A percentile compares a stretch with the other conserved stretches of the same genome.
phyloP scores from a whole-genome alignment of 2,329 filamentous ascomycete genomes.

The Penicillium sp. region DNA sequence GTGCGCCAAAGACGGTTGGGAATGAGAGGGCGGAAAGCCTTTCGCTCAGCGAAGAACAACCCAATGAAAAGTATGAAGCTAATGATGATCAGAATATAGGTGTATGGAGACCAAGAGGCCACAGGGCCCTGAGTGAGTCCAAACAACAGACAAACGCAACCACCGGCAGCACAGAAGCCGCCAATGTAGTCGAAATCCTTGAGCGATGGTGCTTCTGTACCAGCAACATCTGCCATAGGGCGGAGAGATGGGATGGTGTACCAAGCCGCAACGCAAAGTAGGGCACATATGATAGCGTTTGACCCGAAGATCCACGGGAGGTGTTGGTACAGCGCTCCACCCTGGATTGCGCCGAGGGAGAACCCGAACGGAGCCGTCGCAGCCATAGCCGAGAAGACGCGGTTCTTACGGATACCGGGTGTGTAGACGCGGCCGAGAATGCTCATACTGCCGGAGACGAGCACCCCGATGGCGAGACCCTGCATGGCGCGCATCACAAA shows the following conservation, averaged over 20 bases:
- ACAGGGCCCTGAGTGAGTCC: conserved; percentile 57
- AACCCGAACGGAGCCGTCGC: conserved; percentile 50
- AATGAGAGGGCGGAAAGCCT: conserved; percentile 48
- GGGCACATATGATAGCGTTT: conserved; percentile 43
- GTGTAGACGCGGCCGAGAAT: conserved; percentile 51
- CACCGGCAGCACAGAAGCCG: conserved; percentile 49
- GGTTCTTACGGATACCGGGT: conserved; percentile 49
- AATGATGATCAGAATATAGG: conserved; percentile 50
- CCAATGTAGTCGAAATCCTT: conserved; percentile 44
- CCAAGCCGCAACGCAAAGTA: conserved; percentile 42
- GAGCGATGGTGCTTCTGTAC: conserved; percentile 31
- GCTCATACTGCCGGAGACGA: conserved; percentile 53
- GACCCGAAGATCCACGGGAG: conserved; percentile 49
- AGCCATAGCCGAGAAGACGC: conserved; percentile 53
- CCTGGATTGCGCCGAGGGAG: conserved; percentile 47
- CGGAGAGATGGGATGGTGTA: conserved; percentile 43
- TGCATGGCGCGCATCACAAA: conserved; percentile 45
- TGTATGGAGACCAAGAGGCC: conserved; percentile 53
- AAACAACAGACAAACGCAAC: conserved; percentile 58
- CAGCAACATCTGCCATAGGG: conserved; percentile 31
- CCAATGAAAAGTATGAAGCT: conserved; percentile 49
- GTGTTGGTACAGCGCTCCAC: conserved; percentile 42
- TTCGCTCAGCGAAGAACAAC: conserved; percentile 52
- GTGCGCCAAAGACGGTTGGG: conserved; percentile 48
- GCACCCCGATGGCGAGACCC: conserved; percentile 53